Evolutionary conservation across 2,329 filamentous ascomycete genomes (phyloP), one percentile per base, ranked within the genome.

Genomic region (Orbilia brochopaga): DNA sequence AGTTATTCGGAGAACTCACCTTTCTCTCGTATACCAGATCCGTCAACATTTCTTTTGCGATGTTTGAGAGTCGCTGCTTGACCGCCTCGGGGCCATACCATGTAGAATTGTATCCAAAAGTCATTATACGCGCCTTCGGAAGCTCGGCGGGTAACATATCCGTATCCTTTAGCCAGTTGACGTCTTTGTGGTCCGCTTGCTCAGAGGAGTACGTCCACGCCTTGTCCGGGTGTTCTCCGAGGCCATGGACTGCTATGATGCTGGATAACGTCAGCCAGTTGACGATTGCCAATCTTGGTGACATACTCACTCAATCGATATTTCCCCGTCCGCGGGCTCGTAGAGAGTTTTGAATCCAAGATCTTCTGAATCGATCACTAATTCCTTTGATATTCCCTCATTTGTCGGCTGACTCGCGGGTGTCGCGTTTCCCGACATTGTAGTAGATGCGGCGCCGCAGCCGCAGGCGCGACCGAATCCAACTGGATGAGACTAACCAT

Each of bases 161-260:
- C n/a, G 64, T 61, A 61, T 78, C 78, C 15, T 73, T 69, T 50
- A 79, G 65, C 78, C 77, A 79, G 64, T 78, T 74, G 35, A 73
- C 61, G n/a, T 76, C 73, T 19, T 74, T 67, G n/a, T 73, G 64
- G 24, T 53, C 30, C n/a, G 27, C 30, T 55, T 7, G 52, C 30
- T 19, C 37, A 10, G 32, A 27, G 30, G 24, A 37, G 21, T 40
- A 51, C 21, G 62, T 75, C 78, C 77, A 79, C 50, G 78, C 77
- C 52, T 74, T 76, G 61, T 76, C 73, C 32, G 77, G 75, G 60
- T 77, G 75, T 21, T 75, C 76, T 8, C 77, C 78, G 15, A 79
- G 75, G 6, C 77, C 77, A 5, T 77, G 77, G 27, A 78, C 75
- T n/a, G 77, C 77, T 17, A 78, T 61, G 37, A 79, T 76, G 44